Percentiles rank a stretch among this genome's conserved stretches.
phyloP scores from a whole-genome alignment of 176 grass and related monocot species.

The Oryza brachyantha region DNA sequence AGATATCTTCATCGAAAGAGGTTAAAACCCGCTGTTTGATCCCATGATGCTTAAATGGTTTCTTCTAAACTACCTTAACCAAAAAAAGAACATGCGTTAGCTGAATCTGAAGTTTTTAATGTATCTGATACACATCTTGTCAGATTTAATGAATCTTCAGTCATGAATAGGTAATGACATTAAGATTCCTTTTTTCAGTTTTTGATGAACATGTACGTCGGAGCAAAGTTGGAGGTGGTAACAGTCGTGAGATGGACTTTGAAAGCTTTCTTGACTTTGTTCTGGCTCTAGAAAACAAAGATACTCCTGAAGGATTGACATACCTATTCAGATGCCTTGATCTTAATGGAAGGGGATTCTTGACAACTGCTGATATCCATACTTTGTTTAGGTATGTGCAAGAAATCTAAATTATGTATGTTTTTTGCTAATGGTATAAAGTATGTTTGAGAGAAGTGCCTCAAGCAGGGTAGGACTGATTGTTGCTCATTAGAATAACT shows the following conservation, averaged over 20 bases:
- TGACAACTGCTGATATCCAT: conserved; percentile 95
- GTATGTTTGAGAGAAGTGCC: not conserved
- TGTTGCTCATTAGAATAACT: not conserved
- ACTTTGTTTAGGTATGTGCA: conserved; percentile 76
- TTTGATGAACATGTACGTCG: conserved; percentile 94
- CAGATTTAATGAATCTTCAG: not conserved
- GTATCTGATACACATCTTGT: not conserved
- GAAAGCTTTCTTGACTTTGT: conserved; percentile 99
- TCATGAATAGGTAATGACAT: conserved; percentile 8
- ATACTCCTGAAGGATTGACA: conserved; percentile 93
- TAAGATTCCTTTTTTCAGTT: conserved; percentile 52
- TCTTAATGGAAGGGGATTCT: conserved; percentile 86
- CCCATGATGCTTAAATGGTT: not conserved
- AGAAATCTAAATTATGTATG: not conserved
- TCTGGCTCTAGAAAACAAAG: conserved; percentile 97
- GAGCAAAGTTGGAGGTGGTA: conserved; percentile 87
- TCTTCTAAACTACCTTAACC: not conserved
- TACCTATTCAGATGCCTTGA: conserved; percentile 96
- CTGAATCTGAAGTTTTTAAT: no score
- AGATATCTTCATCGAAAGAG: conserved; percentile 97
- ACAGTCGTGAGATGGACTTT: conserved; percentile 95
- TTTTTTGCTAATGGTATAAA: not conserved
- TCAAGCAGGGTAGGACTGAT: not conserved
- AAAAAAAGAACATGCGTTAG: not conserved
- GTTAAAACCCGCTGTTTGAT: conserved; percentile 28